Base-by-base conservation (phyloP, 108 stramenopile genomes). In the Cyclotella distinguenda region DNA sequence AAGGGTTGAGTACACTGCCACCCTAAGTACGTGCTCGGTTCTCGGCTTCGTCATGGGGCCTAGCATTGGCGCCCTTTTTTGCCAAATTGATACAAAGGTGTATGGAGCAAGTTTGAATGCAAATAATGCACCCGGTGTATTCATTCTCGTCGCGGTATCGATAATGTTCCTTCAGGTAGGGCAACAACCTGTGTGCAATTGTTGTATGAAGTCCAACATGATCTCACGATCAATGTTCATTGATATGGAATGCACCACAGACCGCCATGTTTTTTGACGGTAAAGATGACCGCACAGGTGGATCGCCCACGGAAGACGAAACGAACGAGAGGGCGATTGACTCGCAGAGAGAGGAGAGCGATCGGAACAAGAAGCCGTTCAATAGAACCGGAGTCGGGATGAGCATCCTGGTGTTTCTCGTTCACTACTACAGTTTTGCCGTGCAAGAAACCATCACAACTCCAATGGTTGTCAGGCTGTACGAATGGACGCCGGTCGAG, bases 381-480 rank as follows among this genome's bases (percentile, higher is more conserved):
- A 76, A 76, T 57, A 38, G 25, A 34, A 63, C 54, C 27, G 78
- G 71, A 26, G 39, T 79, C 8, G 22, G 44, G 11, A 36, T 72
- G 57, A 62, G 70, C 73, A 68, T 79, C 31, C 18, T 61, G 6
- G 16, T 69, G 0, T 79, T 79, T 60, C 74, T 64, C 44, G 61
- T 74, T 6, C 78, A 79, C 55, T 79, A 64, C 68, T 79, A 74
- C 55, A 64, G 56, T 18, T 79, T 79, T 42, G 78, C 78, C 6
- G 60, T 79, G 12, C 78, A 79, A 45, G 78, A 79, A 38, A 79
- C 78, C 0, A 74, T 79, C 61, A 79, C 72, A 3, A 74, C 78
- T 9, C 78, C 78, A 1, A 46, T 74, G 30, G 60, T 58, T 6
- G 0, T 46, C 0, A 21, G 19, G 7, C 25, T 70, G 0, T 80